phyloP scores from a whole-genome alignment of 2,329 filamentous ascomycete genomes.

The Xenosphaeropsis pyriputrescens region DNA sequence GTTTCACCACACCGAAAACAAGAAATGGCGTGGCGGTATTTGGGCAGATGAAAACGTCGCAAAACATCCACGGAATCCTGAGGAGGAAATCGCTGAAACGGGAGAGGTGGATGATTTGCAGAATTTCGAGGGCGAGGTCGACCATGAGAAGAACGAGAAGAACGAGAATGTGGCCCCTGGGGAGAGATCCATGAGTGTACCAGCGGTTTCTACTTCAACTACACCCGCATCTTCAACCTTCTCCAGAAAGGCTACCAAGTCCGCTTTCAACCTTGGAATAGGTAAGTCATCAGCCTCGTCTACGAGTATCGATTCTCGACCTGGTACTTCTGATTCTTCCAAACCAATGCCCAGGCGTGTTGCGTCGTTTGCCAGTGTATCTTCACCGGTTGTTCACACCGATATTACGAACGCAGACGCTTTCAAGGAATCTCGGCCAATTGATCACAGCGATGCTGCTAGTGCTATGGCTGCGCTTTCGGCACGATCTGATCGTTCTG shows the following conservation, averaged over 20 bases:
- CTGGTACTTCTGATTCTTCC: constrained; percentile 15
- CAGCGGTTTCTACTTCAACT: constrained; percentile 24
- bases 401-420: constrained; percentile 53
- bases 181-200: constrained; percentile 40
- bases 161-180: constrained; percentile 24
- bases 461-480: constrained; percentile 55
- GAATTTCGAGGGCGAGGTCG: constrained; percentile 17
- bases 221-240: constrained; percentile 29
- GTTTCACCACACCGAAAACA: constrained; percentile 68
- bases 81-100: constrained; percentile 24
- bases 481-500: constrained; percentile 43
- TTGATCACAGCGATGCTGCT: constrained; percentile 42
- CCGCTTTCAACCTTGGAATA: constrained; percentile 11
- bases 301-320: constrained; percentile 31
- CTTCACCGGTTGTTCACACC: constrained; percentile 51
- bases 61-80: constrained; percentile 20
- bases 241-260: constrained; percentile 26
- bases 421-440: constrained; percentile 36
- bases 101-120: constrained; percentile 29
- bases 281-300: constrained; percentile 26
- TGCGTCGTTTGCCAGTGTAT: constrained; percentile 44
- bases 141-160: constrained; percentile 6
- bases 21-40: constrained; percentile 74
- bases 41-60: constrained; percentile 44
- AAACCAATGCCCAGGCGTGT: constrained; percentile 43